These are phyloP conservation scores for Terfezia boudieri DNA, from an alignment of 495 filamentous ascomycete species.

Conservation along the genomic window DNA sequence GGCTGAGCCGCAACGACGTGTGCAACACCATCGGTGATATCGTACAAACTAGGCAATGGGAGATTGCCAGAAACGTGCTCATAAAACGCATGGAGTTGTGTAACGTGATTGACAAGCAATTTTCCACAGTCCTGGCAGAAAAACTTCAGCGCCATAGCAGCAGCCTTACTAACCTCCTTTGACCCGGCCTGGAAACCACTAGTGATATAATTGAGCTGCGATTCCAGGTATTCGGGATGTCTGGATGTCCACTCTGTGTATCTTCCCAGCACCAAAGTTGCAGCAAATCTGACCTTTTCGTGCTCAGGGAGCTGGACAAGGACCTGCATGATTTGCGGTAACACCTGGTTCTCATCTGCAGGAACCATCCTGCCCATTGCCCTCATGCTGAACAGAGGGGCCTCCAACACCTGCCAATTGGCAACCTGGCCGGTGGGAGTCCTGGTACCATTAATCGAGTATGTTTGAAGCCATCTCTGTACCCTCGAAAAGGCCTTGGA, in stretches of 20 bases:
- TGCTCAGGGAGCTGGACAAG: slow-evolving; percentile 88
- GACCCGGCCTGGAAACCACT: slow-evolving; percentile 67
- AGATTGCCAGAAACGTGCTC: slow-evolving; percentile 67
- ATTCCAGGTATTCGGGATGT: slow-evolving; percentile 73
- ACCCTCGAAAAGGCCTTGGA: slow-evolving; percentile 66
- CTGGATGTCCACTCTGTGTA: slow-evolving; percentile 96
- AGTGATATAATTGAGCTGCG: slow-evolving; percentile 86
- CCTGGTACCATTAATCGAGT: slow-evolving; percentile 26
- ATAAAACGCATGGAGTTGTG: slow-evolving; percentile 77
- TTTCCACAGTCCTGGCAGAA: slow-evolving; percentile 85
- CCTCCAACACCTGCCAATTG: slow-evolving; percentile 89
- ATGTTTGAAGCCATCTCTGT: slow-evolving; percentile 64
- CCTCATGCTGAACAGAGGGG: slow-evolving; percentile 80
- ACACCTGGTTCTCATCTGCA: slow-evolving; percentile 57
- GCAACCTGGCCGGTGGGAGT: slow-evolving; percentile 46
- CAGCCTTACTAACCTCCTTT: slow-evolving; percentile 69
- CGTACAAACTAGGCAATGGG: slow-evolving; percentile 68
- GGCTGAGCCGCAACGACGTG: slow-evolving; percentile 76
- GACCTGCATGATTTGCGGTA: slow-evolving; percentile 75
- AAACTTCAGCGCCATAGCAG: slow-evolving; percentile 88
- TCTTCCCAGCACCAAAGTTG: slow-evolving; percentile 84
- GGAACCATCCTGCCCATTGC: slow-evolving; percentile 97
- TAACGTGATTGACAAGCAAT: slow-evolving; percentile 54
- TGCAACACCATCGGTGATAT: slow-evolving; percentile 86
- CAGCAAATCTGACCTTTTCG: slow-evolving; percentile 87